These are phyloP conservation scores for Tylopilus orsonianus DNA, from an alignment of 1,284 basidiomycete genomes.

Conservation along the genomic window DNA sequence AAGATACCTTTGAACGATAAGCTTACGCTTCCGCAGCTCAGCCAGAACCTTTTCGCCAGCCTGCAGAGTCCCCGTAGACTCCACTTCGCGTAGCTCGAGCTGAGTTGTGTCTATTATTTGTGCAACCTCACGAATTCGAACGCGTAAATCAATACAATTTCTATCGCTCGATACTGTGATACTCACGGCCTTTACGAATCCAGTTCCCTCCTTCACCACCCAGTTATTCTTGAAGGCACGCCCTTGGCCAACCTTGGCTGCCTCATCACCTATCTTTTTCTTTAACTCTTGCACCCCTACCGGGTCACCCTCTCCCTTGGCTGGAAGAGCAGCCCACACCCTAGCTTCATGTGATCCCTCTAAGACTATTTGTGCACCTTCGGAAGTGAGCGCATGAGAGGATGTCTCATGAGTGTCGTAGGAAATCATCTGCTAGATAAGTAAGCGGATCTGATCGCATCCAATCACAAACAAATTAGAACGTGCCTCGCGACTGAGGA, in stretches of 20 bases:
- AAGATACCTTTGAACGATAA: slow-evolving; percentile 68
- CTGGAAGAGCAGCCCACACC: slow-evolving; percentile 83
- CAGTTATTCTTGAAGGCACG: slow-evolving; percentile 97
- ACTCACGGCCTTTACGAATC: slow-evolving; percentile 83
- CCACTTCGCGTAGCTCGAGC: slow-evolving; percentile 74
- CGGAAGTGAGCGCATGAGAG: slow-evolving; percentile 72
- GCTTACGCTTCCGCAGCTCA: slow-evolving; percentile 91
- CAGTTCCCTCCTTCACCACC: slow-evolving; percentile 90
- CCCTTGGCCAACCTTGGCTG: slow-evolving; percentile 88
- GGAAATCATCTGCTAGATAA: slow-evolving; percentile 70
- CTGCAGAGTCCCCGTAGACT: slow-evolving; percentile 67
- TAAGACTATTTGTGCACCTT: slow-evolving; percentile 77
- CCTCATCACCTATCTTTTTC: slow-evolving; percentile 76
- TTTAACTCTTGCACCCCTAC: slow-evolving; percentile 69
- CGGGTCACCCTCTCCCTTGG: slow-evolving; percentile 66
- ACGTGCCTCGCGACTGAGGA: slow-evolving; percentile 82
- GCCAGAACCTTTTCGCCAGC: slow-evolving; percentile 79
- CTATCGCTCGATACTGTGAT: background rate
- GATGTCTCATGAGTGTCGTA: slow-evolving; percentile 80
- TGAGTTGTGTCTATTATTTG: slow-evolving; percentile 74
- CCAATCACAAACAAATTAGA: slow-evolving; percentile 3
- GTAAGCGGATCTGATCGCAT: slow-evolving; percentile 17
- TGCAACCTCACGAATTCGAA: slow-evolving; percentile 44
- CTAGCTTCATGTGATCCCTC: slow-evolving; percentile 93
- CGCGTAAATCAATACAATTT: background rate